These are phyloP conservation scores for Ascochyta clinopodiicola DNA, from an alignment of 2,329 filamentous ascomycete genomes.

Conservation along the genomic window DNA sequence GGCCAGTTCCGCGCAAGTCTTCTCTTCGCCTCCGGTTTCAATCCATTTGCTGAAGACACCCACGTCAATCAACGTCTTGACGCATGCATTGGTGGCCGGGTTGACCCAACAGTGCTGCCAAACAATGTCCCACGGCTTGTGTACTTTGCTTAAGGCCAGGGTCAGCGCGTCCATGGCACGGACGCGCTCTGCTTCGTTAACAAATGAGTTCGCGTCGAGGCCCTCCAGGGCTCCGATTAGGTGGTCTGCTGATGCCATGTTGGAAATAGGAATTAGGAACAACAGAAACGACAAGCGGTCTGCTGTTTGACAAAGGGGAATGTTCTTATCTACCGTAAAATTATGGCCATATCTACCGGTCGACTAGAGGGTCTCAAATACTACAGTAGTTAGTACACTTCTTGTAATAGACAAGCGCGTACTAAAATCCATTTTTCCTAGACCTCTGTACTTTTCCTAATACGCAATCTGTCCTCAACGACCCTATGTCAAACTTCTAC, in stretches of 20 bases:
- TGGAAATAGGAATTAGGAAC: conserved; percentile 4
- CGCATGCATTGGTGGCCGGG: conserved; percentile 18
- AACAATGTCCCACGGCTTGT: conserved; percentile 18
- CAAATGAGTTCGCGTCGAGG: conserved; percentile 10
- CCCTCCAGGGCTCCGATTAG: conserved; percentile 16
- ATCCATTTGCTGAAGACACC: conserved; percentile 20
- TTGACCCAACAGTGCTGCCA: conserved; percentile 19
- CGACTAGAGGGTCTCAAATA: conserved; percentile 4
- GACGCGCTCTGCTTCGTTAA: conserved; percentile 17
- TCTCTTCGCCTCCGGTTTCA: conserved; percentile 14
- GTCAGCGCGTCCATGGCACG: conserved; percentile 16
- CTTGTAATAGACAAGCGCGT: conserved; percentile 14
- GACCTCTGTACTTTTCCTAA: conserved; percentile 5
- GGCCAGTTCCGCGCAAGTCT: conserved; percentile 16
- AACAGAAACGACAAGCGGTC: conserved; percentile 4
- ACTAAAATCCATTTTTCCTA: conserved; percentile 11
- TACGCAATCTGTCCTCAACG: conserved; percentile 10
- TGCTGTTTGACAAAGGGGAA: conserved; percentile 11
- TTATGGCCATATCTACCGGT: conserved; percentile 3
- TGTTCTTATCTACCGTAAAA: conserved; percentile 10
- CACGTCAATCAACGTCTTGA: conserved; percentile 18
- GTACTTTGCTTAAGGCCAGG: conserved; percentile 18
- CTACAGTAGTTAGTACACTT: conserved; percentile 14
- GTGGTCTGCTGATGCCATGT: conserved; percentile 17
- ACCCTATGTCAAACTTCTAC: conserved; percentile 9